Conservation (phyloP, 179 eudicot species). For the Vitellaria paradoxa region DNA sequence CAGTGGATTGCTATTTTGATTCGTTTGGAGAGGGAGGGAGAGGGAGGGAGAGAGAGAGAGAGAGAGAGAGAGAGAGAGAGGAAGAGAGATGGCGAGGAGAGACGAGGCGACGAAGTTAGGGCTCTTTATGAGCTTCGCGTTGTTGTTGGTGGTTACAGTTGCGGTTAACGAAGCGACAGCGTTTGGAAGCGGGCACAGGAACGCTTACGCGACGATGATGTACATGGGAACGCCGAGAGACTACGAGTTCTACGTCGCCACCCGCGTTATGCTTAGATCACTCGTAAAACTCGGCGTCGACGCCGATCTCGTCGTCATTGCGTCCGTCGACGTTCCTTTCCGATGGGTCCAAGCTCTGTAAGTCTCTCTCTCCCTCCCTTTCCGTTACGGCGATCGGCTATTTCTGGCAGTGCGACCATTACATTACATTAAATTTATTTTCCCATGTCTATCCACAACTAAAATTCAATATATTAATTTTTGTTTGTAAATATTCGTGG, state of each 20-base stretch:
- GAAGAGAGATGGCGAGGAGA: neutral
- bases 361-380: constrained; percentile 19
- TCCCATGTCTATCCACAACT: too few relatives aligned
- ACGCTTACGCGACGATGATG: constrained; percentile 91
- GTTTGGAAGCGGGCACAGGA: constrained; percentile 25
- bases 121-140: neutral
- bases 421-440: too few relatives aligned
- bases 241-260: constrained; percentile 83
- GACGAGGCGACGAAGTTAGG: neutral
- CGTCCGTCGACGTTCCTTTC: constrained; percentile 41
- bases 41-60: neutral
- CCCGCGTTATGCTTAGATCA: constrained; percentile 81
- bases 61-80: too few relatives aligned
- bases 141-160: neutral
- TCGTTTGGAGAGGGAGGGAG: neutral
- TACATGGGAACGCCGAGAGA: constrained; percentile 97
- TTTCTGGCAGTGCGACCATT: too few relatives aligned
- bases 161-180: neutral
- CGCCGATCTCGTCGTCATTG: constrained; percentile 58
- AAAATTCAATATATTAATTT: too few relatives aligned
- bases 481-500: too few relatives aligned
- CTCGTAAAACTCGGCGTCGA: constrained; percentile 47
- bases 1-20: neutral
- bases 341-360: constrained; percentile 72
- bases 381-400: too few relatives aligned